phyloP scores from a whole-genome alignment of 2,329 filamentous ascomycete species.

The Zymoseptoria ardabiliae region DNA sequence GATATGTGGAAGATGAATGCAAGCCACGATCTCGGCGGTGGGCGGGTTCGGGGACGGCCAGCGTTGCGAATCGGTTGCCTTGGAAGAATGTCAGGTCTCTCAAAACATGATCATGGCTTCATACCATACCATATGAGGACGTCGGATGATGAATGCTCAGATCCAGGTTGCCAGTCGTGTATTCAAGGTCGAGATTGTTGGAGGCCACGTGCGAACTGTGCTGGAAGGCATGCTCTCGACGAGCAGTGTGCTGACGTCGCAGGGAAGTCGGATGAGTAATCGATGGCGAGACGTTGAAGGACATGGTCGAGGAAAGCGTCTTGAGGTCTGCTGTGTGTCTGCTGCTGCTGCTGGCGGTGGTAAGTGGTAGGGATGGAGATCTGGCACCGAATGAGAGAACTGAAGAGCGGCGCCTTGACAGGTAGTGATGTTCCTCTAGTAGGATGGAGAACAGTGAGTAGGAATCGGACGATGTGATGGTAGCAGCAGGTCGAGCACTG shows the following conservation, averaged over 20 bases:
- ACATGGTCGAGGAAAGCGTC: no score
- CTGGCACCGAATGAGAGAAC: no score
- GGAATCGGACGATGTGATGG: background rate
- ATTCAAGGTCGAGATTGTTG: constrained; percentile 1
- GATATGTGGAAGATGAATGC: constrained; percentile 9
- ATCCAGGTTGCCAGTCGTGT: constrained; percentile 12
- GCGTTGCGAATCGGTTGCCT: constrained; percentile 25
- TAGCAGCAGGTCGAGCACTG: background rate
- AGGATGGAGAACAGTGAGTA: no score
- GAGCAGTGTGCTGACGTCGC: background rate
- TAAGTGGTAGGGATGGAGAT: no score
- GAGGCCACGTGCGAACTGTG: no score
- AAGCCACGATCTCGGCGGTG: constrained; percentile 11
- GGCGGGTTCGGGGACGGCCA: constrained; percentile 12
- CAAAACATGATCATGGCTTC: background rate
- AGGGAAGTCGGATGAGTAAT: no score
- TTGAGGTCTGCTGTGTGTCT: no score
- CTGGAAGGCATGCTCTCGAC: constrained; percentile 8
- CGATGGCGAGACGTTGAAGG: no score
- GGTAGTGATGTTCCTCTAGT: no score
- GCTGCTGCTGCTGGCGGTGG: no score
- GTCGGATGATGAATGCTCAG: constrained; percentile 24
- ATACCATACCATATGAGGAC: constrained; percentile 15
- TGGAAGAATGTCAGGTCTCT: constrained; percentile 1
- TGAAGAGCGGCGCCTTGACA: no score